phyloP scores from a whole-genome alignment of 2,329 filamentous ascomycete genomes.

The Clarireedia sp. region DNA sequence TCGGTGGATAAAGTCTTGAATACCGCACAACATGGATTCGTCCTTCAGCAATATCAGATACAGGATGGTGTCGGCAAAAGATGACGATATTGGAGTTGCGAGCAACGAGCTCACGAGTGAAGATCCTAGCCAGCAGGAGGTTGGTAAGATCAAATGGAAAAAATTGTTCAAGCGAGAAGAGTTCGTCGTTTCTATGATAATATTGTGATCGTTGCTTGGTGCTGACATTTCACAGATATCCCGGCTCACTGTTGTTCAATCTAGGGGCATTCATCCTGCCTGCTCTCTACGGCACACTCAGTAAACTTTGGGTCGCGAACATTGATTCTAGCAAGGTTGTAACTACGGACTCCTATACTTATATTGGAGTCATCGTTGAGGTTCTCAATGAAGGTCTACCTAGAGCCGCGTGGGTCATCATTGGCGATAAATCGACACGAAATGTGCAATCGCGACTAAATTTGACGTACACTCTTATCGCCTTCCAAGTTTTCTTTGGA shows the following conservation, averaged over 20 bases:
- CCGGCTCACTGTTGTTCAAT: constrained; percentile 55
- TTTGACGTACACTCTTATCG: constrained; percentile 54
- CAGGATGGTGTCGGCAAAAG: neutral
- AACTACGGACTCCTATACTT: constrained; percentile 60
- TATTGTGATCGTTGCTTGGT: neutral
- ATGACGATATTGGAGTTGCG: neutral
- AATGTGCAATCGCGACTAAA: constrained; percentile 42
- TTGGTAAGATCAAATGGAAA: neutral
- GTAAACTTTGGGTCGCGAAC: constrained; percentile 63
- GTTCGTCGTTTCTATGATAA: neutral
- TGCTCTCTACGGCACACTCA: constrained; percentile 58
- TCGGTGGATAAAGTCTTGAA: no score
- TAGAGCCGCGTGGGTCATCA: constrained; percentile 58
- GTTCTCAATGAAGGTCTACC: constrained; percentile 68
- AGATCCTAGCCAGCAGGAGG: no score
- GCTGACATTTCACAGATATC: constrained; percentile 35
- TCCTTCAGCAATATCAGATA: neutral
- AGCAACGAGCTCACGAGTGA: neutral
- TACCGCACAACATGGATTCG: neutral
- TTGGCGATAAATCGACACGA: constrained; percentile 54
- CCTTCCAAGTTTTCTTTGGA: constrained; percentile 51
- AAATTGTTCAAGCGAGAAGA: neutral
- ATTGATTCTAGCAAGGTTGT: constrained; percentile 55
- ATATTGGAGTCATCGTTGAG: constrained; percentile 59
- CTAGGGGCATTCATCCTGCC: constrained; percentile 54